Evolutionary conservation across 2,329 filamentous ascomycete genomes (phyloP).

Genomic region (Esteya vermicola): DNA sequence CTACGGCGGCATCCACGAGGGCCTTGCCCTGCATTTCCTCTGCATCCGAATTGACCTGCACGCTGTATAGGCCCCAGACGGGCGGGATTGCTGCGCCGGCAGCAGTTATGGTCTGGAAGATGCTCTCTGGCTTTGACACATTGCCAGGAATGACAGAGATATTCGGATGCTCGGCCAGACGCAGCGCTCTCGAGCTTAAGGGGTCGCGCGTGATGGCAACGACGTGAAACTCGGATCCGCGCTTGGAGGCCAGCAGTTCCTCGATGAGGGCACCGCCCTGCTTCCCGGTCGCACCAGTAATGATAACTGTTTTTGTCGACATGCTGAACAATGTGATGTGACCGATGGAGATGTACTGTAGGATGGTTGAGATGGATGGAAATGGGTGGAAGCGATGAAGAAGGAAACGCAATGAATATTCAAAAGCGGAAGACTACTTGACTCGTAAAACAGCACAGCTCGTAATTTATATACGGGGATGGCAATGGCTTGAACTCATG

Average conservation of each 20-base stretch:
- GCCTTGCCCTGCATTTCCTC: constrained; percentile 21
- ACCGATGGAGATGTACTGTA: no score
- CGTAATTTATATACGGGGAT: no score
- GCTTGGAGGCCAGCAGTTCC: constrained; percentile 5
- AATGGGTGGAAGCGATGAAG: no score
- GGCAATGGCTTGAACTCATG: no score
- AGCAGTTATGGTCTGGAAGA: constrained; percentile 22
- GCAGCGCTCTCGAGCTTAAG: constrained; percentile 14
- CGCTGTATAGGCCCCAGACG: constrained; percentile 41
- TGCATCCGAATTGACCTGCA: constrained; percentile 31
- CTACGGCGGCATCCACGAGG: constrained; percentile 20
- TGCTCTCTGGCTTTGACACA: constrained; percentile 15
- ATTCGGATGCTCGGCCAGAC: constrained; percentile 24
- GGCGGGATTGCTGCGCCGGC: no score
- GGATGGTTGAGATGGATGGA: no score
- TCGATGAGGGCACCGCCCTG: constrained; percentile 9
- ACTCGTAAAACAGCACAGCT: no score
- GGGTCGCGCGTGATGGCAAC: constrained; percentile 14
- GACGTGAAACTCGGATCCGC: constrained; percentile 6
- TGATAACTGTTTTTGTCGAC: background rate
- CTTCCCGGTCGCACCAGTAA: constrained; percentile 13
- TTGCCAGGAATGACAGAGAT: constrained; percentile 36
- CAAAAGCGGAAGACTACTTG: no score
- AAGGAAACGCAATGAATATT: no score
- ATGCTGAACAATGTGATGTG: no score